These are phyloP conservation scores for Agaricus blazei DNA, from an alignment of 768 basidiomycete genomes.

Conservation along the genomic window DNA sequence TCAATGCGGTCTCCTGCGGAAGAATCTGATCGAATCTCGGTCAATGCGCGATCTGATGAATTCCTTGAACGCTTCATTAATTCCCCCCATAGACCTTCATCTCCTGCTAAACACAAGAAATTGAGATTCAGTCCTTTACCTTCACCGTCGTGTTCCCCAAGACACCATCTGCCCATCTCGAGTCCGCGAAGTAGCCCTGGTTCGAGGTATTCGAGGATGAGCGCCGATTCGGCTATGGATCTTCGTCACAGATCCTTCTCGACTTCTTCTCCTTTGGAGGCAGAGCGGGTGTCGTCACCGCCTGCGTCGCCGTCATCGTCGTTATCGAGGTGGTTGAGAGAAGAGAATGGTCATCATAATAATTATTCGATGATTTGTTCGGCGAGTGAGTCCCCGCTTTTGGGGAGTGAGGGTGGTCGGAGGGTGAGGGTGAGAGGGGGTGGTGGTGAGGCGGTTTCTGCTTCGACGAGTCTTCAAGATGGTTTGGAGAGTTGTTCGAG, in stretches of 20 bases:
- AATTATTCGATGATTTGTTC: slow-evolving; percentile 6
- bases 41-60: not conserved
- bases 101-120: not conserved
- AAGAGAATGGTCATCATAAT: not conserved
- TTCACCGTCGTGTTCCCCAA: too few relatives aligned
- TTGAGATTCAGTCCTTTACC: not conserved
- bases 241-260: not conserved
- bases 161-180: too few relatives aligned
- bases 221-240: too few relatives aligned
- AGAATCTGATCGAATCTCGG: too few relatives aligned
- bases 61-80: not conserved
- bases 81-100: not conserved
- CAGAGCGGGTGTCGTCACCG: not conserved
- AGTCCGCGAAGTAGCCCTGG: too few relatives aligned
- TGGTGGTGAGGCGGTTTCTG: too few relatives aligned
- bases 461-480: not conserved
- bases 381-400: not conserved
- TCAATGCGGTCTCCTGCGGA: too few relatives aligned
- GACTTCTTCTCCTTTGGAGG: too few relatives aligned
- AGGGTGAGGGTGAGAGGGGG: too few relatives aligned
- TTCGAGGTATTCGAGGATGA: too few relatives aligned
- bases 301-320: not conserved
- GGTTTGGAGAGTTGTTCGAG: not conserved
- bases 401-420: too few relatives aligned
- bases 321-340: not conserved